Conservation (phyloP, 768 basidiomycete genomes). For the Lyophyllum atratum region DNA sequence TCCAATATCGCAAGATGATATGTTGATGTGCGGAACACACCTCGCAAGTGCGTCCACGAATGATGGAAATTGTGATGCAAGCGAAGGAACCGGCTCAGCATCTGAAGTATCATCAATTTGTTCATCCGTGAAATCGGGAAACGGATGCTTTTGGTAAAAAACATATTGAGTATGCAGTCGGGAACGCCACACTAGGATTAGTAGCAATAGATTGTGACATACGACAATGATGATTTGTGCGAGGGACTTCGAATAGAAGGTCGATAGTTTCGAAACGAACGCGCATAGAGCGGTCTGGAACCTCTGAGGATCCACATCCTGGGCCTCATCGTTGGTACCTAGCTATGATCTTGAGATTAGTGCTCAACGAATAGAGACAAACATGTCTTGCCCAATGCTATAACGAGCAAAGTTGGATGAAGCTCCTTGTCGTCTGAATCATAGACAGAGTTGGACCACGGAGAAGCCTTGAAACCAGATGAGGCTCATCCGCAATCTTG, state of each 20-base stretch:
- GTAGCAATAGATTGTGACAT: background rate
- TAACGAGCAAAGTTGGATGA: background rate
- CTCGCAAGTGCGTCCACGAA: background rate
- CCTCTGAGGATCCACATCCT: background rate
- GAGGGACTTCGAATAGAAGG: background rate
- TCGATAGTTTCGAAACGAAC: constrained; percentile 2
- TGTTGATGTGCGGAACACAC: background rate
- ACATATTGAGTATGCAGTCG: background rate
- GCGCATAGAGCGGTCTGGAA: background rate
- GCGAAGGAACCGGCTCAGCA: background rate
- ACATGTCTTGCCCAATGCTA: constrained; percentile 3
- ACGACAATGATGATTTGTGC: constrained; percentile 7
- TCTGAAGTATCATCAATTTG: background rate
- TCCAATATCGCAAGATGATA: constrained; percentile 2
- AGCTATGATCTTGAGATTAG: background rate
- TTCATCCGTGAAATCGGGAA: constrained; percentile 7
- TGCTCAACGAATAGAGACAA: background rate
- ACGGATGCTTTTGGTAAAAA: constrained; percentile 5
- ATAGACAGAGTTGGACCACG: background rate
- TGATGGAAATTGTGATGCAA: background rate
- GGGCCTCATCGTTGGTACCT: constrained; percentile 12
- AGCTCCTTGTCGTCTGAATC: background rate
- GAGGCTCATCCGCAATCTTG: background rate
- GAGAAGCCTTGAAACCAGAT: background rate
- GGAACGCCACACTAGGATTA: background rate